Evolutionary conservation across 257 asterid genomes (phyloP), one percentile per base, ranked within the genome.

Genomic region (Petunia secreta): DNA sequence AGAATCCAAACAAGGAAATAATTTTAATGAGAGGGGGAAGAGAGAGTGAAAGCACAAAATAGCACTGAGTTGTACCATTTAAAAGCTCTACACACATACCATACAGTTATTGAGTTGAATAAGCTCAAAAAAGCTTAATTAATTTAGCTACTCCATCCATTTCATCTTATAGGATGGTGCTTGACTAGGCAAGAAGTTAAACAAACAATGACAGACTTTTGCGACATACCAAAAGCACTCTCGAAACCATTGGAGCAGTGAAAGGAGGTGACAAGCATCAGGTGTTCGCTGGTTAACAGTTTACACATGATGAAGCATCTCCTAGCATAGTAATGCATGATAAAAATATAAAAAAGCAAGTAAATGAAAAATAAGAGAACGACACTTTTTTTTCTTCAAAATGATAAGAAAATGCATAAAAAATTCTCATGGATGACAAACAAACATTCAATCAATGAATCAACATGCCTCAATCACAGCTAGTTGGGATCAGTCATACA

Each of bases 241-340:
- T 25, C 25, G 25, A 25, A 25, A 1, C 14, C 36, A 2, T 66
- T 66, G 0, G 14, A 37, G 53, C 75, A 66, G 53, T 39, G 5
- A 0, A 66, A 40, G 75, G 38, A 64, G 34, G 73, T n/a, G 37
- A 15, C 75, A 66, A 66, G 75, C 75, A 66, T 40, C 25, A 4
- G 52, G 15, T 34, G 53, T 13, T 15, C 16, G 5, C 15, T 66
- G 1, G 53, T 8, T 3, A 52, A 14, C 6, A 66, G 9, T 41
- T 65, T 66, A 66, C 53, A 66, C 54, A 41, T 66, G 75, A 66
- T 66, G 37, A 66, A 66, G 14, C 75, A 41, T 41, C 37, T 66
- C 38, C 7, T 48, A 41, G 52, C 75, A 66, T 1, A 40, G 54
- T 40, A 66, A 40, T 66, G 54, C 4, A 5, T 41, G 54, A 66